A percentile compares a stretch with the other conserved stretches of the same genome.
phyloP scores from a whole-genome alignment of 73 alveolate species.

The Stentor roeselii region DNA sequence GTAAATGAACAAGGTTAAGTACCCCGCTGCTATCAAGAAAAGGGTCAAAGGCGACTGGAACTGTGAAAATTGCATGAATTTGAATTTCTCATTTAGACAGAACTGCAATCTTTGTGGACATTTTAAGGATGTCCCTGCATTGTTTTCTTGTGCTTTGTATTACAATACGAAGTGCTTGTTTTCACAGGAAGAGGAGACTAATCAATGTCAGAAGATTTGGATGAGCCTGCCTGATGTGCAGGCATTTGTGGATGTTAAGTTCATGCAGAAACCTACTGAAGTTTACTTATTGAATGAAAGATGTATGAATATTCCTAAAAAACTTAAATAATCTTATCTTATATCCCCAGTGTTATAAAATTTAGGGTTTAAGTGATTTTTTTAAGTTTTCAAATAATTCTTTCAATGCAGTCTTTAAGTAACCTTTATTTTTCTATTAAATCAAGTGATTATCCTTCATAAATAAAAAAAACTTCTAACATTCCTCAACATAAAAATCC shows the following conservation, averaged over 20 bases:
- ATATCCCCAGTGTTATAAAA: too few relatives aligned
- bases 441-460: not conserved
- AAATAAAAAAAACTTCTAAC: not conserved
- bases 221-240: not conserved
- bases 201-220: not conserved
- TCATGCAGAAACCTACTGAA: not conserved
- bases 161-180: not conserved
- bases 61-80: conserved; percentile 67
- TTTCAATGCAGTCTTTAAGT: not conserved
- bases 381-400: too few relatives aligned
- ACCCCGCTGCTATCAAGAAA: conserved; percentile 24
- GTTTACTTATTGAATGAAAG: not conserved
- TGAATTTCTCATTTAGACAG: conserved; percentile 80
- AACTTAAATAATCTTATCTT: too few relatives aligned
- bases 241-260: not conserved
- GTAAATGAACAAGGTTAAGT: not conserved
- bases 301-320: not conserved
- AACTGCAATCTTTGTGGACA: conserved; percentile 78
- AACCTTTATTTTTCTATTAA: too few relatives aligned
- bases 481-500: not conserved
- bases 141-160: not conserved
- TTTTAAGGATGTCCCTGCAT: not conserved
- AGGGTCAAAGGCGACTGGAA: conserved; percentile 81
- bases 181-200: not conserved
- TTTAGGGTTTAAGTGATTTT: too few relatives aligned